Evolutionary conservation across 139 green algal genomes (phyloP).

Genomic region (Chlamydomonas applanata): DNA sequence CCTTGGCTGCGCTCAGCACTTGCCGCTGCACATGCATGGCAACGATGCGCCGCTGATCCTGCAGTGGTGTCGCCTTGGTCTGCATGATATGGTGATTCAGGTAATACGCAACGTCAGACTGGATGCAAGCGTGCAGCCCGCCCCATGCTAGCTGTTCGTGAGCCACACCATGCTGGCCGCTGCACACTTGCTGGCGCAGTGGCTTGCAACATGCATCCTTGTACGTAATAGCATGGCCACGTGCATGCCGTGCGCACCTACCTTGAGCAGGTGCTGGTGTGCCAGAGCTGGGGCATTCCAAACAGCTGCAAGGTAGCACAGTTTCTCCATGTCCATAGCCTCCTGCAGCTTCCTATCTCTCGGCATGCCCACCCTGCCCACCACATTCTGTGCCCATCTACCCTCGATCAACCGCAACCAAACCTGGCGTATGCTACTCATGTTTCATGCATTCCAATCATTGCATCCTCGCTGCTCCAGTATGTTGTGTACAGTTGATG

Average conservation of each 20-base stretch:
- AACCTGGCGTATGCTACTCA: background rate
- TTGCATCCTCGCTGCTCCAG: too few species aligned
- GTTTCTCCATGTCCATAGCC: background rate
- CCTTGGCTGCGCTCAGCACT: slow-evolving; percentile 2
- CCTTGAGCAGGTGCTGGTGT: background rate
- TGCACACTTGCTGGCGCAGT: too few species aligned
- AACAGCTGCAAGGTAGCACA: background rate
- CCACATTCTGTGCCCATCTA: background rate
- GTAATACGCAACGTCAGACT: background rate
- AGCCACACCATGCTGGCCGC: too few species aligned
- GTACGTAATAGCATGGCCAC: background rate
- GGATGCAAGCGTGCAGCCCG: too few species aligned
- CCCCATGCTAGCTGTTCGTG: too few species aligned
- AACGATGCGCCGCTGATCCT: slow-evolving; percentile 4
- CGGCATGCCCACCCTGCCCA: background rate
- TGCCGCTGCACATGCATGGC: slow-evolving; percentile 4
- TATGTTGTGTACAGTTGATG: too few species aligned
- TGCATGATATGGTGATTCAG: background rate
- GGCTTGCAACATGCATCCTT: too few species aligned
- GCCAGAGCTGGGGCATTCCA: background rate
- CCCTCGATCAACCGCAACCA: background rate
- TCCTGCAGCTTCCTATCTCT: background rate
- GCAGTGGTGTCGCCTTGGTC: background rate
- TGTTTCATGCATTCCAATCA: too few species aligned
- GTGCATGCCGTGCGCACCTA: background rate